phyloP scores from a whole-genome alignment of 148 eudicot genomes.

The Vaccinium macrocarpon region DNA sequence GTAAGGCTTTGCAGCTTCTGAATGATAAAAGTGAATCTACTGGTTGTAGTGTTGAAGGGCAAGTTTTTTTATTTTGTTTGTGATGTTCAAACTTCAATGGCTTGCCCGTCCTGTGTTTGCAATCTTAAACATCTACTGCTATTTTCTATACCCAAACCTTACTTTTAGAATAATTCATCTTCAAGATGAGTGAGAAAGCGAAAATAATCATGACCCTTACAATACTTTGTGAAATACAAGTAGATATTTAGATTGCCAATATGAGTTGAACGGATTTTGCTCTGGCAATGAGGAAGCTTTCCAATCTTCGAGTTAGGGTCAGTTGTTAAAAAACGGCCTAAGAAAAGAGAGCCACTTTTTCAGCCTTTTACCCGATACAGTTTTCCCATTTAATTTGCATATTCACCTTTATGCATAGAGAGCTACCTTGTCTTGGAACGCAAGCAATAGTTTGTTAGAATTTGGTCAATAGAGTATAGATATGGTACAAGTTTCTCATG shows the following conservation, averaged over 20 bases:
- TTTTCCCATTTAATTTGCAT: background rate
- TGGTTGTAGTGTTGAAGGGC: background rate
- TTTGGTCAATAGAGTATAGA: background rate
- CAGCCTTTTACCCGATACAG: background rate
- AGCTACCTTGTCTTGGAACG: too few relatives aligned
- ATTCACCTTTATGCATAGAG: too few relatives aligned
- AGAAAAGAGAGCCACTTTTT: constrained; percentile 2
- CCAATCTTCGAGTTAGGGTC: constrained; percentile 39
- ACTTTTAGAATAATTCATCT: background rate
- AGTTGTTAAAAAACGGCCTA: constrained; percentile 42
- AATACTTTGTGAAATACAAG: background rate
- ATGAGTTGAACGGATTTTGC: constrained; percentile 34
- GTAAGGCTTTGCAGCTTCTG: constrained; percentile 12
- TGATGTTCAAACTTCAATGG: background rate
- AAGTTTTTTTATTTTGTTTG: background rate
- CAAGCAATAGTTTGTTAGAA: background rate
- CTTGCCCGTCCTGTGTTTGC: background rate
- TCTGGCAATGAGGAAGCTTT: constrained; percentile 61
- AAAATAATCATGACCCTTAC: background rate
- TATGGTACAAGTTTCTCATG: background rate
- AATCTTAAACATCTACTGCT: background rate
- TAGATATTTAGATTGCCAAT: background rate
- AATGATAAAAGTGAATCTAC: background rate
- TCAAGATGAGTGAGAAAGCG: background rate
- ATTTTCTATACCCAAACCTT: background rate